Base-by-base conservation (phyloP, 2,329 filamentous ascomycete species). In the Alternaria brassicicola region DNA sequence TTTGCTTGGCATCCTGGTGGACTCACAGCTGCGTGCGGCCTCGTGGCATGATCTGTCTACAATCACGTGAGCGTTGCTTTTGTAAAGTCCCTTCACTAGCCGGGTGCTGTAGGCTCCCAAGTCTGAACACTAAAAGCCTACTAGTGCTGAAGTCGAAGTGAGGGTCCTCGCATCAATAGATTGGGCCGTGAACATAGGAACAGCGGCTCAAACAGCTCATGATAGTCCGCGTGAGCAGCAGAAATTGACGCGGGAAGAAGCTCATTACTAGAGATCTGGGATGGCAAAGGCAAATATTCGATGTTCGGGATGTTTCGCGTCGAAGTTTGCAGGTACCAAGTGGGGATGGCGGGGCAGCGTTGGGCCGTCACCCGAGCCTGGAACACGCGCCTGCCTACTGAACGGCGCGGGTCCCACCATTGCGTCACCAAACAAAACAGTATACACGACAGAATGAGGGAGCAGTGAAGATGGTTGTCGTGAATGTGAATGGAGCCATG, bases 361-460 rank as follows among this genome's bases (percentile, higher is more conserved):
- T 57, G 55, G 42, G 30, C 55, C 42, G 42, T 31, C 55, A 36
- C 35, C 43, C 25, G 52, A 48, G 52, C 42, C 52, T 54, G 42
- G 52, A 56, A 57, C 55, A 42, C 53, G 33, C n/a, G 52, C 31
- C 38, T 41, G 13, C 28, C 19, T 17, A 36, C 36, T 47, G 36
- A 35, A 30, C 38, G 25, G 25, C 38, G 53, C 47, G 47, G 49
- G 55, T 46, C 38, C 50, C 43, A 48, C 55, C 31, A 46, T 57
- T 57, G 55, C 55, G 55, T 57, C 55, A 54, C 50, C 36, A 41
- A 45, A 30, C 31, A 56, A 52, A 56, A 36, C n/a, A 31, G 39
- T 49, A 52, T 49, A 59, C 53, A 57, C 25, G 21, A 25, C 39
- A 31, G 17, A 31, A 10, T 23, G 15, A 56, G 41, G 9, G 31